Percentiles rank a stretch among this genome's conserved stretches.
phyloP scores from a whole-genome alignment of 805 yeast genomes.

The Lachancea kluyveri region DNA sequence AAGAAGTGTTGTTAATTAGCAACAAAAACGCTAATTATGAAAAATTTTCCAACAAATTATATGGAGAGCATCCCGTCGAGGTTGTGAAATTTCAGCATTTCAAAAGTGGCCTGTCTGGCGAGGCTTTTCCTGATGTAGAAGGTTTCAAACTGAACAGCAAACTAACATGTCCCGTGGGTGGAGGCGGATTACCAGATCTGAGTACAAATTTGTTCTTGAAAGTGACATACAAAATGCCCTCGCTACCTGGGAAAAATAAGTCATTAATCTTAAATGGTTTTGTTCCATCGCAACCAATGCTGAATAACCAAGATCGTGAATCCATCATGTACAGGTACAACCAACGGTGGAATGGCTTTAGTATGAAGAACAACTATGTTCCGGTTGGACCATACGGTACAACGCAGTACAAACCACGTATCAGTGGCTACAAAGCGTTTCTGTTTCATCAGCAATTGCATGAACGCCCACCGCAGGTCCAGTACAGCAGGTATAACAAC shows the following conservation, averaged over 20 bases:
- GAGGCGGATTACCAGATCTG: constrained; percentile 34
- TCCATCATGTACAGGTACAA: constrained; percentile 45
- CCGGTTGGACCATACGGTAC: constrained; percentile 45
- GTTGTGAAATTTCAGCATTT: constrained; percentile 39
- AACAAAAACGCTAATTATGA: constrained; percentile 46
- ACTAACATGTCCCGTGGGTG: constrained; percentile 31
- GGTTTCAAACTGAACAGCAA: constrained; percentile 29
- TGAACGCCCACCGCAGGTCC: no score
- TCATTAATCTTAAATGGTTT: constrained; percentile 82
- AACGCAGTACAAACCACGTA: constrained; percentile 39
- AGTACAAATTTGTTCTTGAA: constrained; percentile 37
- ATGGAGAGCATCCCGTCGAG: constrained; percentile 18
- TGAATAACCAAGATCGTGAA: constrained; percentile 66
- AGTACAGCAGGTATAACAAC: no score
- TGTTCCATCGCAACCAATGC: constrained; percentile 51
- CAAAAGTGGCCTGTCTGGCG: constrained; percentile 56
- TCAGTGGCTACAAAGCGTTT: constrained; percentile 47
- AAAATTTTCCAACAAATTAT: constrained; percentile 27
- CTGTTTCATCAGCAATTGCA: constrained; percentile 16
- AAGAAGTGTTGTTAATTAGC: constrained; percentile 66
- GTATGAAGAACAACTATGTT: constrained; percentile 35
- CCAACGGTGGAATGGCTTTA: constrained; percentile 27
- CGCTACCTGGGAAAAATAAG: constrained; percentile 43
- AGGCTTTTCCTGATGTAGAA: constrained; percentile 32
- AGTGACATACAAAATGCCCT: constrained; percentile 49